These are phyloP conservation scores for Kwoniella botswanensis DNA, from an alignment of 768 basidiomycete genomes.

Conservation along the genomic window DNA sequence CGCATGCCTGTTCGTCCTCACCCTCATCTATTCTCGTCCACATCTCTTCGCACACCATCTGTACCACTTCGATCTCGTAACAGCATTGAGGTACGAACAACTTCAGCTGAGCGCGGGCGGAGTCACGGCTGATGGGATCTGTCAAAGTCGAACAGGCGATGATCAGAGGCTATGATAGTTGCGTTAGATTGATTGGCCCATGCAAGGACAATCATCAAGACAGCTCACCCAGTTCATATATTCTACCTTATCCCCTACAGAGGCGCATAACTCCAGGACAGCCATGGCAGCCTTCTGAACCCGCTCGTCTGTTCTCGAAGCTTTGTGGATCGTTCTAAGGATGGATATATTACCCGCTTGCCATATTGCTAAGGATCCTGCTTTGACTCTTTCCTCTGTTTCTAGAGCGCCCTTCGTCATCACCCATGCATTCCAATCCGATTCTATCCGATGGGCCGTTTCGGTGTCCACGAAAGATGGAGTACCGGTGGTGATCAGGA, in stretches of 20 bases:
- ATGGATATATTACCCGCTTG: slow-evolving; percentile 30
- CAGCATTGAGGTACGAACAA: slow-evolving; percentile 38
- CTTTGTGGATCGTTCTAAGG: slow-evolving; percentile 12
- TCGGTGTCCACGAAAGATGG: not conserved
- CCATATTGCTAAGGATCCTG: slow-evolving; percentile 34
- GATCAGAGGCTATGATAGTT: slow-evolving; percentile 28
- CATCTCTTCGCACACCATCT: slow-evolving; percentile 30
- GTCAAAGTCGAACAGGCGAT: slow-evolving; percentile 26
- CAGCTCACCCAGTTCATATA: slow-evolving; percentile 41
- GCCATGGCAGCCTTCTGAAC: slow-evolving; percentile 28
- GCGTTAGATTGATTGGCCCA: not conserved
- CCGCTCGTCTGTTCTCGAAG: slow-evolving; percentile 2
- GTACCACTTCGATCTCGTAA: slow-evolving; percentile 31
- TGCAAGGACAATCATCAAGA: not conserved
- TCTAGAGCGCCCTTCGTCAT: not conserved
- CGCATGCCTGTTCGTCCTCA: slow-evolving; percentile 30
- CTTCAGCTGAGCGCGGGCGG: slow-evolving; percentile 22
- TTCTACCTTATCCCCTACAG: slow-evolving; percentile 39
- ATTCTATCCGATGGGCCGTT: slow-evolving; percentile 13
- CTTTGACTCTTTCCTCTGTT: not conserved
- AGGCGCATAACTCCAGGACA: slow-evolving; percentile 25
- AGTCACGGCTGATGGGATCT: slow-evolving; percentile 8
- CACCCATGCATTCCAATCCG: slow-evolving; percentile 6
- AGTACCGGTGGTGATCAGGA: not conserved
- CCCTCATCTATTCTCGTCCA: slow-evolving; percentile 40